Evolutionary conservation across 805 yeast genomes (phyloP).

Genomic region (Teunomyces gatunensis): DNA sequence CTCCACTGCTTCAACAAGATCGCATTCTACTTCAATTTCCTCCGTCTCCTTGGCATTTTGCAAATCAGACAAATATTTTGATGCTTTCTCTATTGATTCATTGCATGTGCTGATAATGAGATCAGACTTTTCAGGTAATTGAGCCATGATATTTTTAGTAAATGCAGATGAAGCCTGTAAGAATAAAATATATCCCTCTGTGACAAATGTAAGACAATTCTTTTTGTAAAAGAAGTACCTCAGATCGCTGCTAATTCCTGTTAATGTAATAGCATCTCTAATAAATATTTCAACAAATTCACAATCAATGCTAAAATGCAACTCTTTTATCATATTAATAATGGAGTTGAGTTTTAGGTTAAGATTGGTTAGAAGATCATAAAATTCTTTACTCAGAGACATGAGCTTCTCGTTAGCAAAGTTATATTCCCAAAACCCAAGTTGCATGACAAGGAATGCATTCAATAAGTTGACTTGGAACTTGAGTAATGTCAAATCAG

Average conservation of each 20-base stretch:
- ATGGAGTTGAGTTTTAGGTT: not conserved
- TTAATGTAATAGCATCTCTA: not conserved
- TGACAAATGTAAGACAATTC: not conserved
- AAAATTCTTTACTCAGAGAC: not conserved
- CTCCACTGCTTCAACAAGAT: not conserved
- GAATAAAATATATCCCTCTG: not conserved
- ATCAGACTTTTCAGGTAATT: not conserved
- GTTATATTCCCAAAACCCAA: conserved; percentile 12
- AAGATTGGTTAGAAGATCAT: not conserved
- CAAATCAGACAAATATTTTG: not conserved
- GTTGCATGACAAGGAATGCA: not conserved
- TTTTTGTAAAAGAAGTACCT: not conserved
- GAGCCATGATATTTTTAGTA: not conserved
- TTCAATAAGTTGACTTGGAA: not conserved
- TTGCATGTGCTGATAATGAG: not conserved
- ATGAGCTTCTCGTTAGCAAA: conserved; percentile 2
- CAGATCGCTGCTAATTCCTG: not conserved
- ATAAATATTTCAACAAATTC: not conserved
- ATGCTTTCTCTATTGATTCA: not conserved
- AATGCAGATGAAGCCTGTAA: not conserved
- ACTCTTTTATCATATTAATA: not conserved
- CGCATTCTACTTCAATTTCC: not conserved
- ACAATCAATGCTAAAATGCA: not conserved
- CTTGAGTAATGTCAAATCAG: not conserved
- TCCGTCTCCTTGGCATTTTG: no score